Conservation (phyloP, 352 stramenopile genomes). For the Pelagophyceae sp. region DNA sequence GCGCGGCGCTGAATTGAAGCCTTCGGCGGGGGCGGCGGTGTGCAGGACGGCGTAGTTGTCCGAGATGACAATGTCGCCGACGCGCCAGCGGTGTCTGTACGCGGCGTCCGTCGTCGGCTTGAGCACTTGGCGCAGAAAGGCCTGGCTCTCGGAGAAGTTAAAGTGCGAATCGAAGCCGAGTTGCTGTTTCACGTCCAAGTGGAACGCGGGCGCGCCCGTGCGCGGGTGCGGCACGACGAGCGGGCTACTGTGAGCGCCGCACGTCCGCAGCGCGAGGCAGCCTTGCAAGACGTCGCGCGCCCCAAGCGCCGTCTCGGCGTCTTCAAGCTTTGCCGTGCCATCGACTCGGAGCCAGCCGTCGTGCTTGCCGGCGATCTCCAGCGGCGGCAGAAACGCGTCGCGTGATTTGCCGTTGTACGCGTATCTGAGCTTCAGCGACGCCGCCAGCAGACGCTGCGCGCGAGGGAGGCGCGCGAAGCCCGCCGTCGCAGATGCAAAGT, state of each 20-base stretch:
- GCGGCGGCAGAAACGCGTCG: slow-evolving; percentile 1
- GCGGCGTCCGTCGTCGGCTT: neutral
- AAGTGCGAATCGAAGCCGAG: slow-evolving; percentile 2
- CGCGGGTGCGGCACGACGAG: slow-evolving; percentile 1
- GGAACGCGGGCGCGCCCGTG: neutral
- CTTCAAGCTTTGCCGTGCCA: neutral
- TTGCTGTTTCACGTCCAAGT: slow-evolving; percentile 20
- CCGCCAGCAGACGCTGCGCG: neutral
- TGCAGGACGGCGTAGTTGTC: slow-evolving; percentile 18
- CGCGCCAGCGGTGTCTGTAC: slow-evolving; percentile 8
- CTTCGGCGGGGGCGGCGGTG: neutral
- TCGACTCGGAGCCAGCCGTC: neutral
- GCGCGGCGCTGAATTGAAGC: neutral
- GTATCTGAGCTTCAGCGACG: neutral
- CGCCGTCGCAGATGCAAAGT: slow-evolving; percentile 4
- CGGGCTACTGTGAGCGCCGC: neutral
- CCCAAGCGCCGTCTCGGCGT: neutral
- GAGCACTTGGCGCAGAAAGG: neutral
- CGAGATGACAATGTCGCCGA: slow-evolving; percentile 6
- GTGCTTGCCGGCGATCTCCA: neutral
- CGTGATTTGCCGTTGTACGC: neutral
- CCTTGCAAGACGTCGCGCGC: neutral
- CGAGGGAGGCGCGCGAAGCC: neutral
- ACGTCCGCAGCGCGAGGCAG: neutral
- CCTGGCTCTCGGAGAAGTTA: neutral